A percentile compares a stretch with the other conserved stretches of the same genome.
Conservation (phyloP, 2,329 filamentous ascomycete species). For the Blastomyces silverae region DNA sequence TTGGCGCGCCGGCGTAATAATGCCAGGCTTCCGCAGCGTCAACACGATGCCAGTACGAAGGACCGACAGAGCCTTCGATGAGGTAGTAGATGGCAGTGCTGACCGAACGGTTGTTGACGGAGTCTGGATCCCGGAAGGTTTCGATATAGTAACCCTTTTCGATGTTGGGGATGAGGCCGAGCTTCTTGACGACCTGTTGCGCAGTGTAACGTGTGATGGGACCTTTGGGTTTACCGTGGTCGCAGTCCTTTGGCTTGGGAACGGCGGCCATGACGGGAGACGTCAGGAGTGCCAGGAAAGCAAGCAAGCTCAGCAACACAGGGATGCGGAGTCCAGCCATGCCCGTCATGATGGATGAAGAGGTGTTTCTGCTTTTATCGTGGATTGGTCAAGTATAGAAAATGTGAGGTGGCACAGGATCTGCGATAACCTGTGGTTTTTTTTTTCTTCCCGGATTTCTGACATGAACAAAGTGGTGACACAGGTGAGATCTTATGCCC, state of each 20-base stretch:
- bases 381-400: not conserved
- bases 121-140: not conserved
- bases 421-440: not conserved
- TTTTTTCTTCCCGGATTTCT: not conserved
- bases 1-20: not conserved
- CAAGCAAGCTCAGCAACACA: not conserved
- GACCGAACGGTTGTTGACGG: not conserved
- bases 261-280: not conserved
- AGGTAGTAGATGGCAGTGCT: constrained; percentile 2
- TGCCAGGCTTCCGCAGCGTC: not conserved
- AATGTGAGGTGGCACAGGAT: not conserved
- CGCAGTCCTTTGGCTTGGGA: not conserved
- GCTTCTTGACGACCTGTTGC: not conserved
- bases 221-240: not conserved
- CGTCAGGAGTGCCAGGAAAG: not conserved
- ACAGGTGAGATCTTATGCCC: not conserved
- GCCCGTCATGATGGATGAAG: not conserved
- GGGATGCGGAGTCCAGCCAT: not conserved
- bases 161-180: not conserved
- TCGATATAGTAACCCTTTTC: constrained; percentile 1
- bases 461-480: not conserved
- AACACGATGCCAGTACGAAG: not conserved
- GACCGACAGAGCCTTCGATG: not conserved
- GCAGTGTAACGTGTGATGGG: not conserved
- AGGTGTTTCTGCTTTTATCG: not conserved